Evolutionary conservation across 441 rosid species (phyloP).

Genomic region (Lepidium campestre): DNA sequence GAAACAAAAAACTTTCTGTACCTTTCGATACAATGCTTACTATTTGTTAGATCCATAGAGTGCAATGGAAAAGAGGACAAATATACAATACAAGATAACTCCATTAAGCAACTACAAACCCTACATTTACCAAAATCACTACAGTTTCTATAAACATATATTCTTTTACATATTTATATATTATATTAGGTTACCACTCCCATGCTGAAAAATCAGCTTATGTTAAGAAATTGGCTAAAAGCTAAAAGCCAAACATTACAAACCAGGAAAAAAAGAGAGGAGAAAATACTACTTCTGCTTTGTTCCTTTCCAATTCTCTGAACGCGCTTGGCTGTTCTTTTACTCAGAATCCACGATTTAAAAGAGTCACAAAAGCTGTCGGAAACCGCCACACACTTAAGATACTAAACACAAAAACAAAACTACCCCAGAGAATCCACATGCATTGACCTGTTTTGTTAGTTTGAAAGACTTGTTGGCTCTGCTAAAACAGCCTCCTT

Average conservation of each 20-base stretch:
- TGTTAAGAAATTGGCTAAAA: slow-evolving; percentile 7
- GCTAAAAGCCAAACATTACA: slow-evolving; percentile 17
- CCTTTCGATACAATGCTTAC: neutral
- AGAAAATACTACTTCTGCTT: neutral
- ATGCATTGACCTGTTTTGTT: slow-evolving; percentile 22
- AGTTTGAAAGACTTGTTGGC: slow-evolving; percentile 15
- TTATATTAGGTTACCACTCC: neutral
- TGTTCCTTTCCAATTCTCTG: slow-evolving; percentile 5
- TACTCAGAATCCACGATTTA: slow-evolving; percentile 1
- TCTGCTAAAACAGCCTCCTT: slow-evolving; percentile 5
- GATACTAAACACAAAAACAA: neutral
- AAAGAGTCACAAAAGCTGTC: slow-evolving; percentile 6
- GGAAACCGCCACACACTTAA: neutral
- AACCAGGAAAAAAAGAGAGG: neutral
- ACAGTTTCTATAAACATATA: slow-evolving; percentile 9
- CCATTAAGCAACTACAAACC: neutral
- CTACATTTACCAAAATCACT: neutral
- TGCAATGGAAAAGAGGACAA: neutral
- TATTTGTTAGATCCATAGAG: neutral
- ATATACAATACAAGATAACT: neutral
- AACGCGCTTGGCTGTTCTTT: slow-evolving; percentile 14
- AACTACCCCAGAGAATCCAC: slow-evolving; percentile 14
- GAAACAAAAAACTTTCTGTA: slow-evolving; percentile 6
- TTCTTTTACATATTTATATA: neutral
- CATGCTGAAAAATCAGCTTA: slow-evolving; percentile 19